Evolutionary conservation across 352 stramenopile genomes (phyloP).

Genomic region (Globisporangium parvum): DNA sequence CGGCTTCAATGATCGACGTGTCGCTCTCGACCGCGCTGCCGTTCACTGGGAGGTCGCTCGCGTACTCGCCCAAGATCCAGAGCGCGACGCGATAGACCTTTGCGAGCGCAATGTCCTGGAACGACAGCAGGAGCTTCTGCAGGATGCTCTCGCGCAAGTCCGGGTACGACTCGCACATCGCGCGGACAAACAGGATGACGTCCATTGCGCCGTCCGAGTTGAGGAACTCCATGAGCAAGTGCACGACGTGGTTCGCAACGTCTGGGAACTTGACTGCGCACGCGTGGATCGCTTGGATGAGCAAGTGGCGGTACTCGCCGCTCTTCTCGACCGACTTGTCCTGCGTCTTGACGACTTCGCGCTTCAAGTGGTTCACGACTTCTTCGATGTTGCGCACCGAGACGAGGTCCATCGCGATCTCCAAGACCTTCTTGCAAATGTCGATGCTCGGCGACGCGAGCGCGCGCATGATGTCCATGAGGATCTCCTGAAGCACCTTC

Average conservation of each 20-base stretch:
- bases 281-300: conserved; percentile 97
- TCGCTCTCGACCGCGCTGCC: conserved; percentile 28
- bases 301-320: conserved; percentile 94
- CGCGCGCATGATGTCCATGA: conserved; percentile 99
- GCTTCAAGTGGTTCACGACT: conserved; percentile 90
- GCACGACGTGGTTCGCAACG: conserved; percentile 96
- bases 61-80: conserved; percentile 96
- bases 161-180: conserved; percentile 97
- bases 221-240: conserved; percentile 99
- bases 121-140: conserved; percentile 91
- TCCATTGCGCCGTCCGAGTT: conserved; percentile 96
- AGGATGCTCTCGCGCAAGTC: conserved; percentile 90
- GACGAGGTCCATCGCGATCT: conserved; percentile 98
- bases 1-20: conserved; percentile 69
- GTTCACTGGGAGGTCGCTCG: conserved; percentile 30
- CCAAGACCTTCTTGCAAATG: conserved; percentile 98
- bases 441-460: conserved; percentile 96
- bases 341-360: conserved; percentile 89
- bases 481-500: conserved; percentile 97
- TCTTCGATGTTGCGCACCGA: conserved; percentile 97
- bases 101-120: conserved; percentile 91
- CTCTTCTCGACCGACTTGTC: conserved; percentile 92
- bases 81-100: conserved; percentile 97
- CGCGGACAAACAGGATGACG: conserved; percentile 98
- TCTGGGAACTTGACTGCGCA: conserved; percentile 97